A percentile compares a stretch with the other conserved stretches of the same genome.
Evolutionary conservation across 2,329 filamentous ascomycete genomes (phyloP).

Genomic region (Cryphonectria japonica): DNA sequence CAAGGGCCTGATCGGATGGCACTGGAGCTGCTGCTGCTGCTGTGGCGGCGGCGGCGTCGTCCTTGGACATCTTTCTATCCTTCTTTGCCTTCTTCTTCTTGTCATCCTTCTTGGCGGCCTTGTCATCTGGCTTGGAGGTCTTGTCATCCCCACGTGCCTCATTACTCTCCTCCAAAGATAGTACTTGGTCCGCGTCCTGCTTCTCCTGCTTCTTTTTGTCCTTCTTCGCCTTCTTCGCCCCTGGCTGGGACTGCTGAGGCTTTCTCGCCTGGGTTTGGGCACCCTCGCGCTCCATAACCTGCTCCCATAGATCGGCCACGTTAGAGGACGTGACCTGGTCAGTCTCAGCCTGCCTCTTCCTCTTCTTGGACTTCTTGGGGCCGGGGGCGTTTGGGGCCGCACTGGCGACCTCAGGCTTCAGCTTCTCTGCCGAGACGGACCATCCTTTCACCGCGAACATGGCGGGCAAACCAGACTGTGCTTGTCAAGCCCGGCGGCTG

Average conservation of each 20-base stretch:
- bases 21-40: slow-evolving; percentile 30
- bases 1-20: slow-evolving; percentile 29
- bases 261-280: slow-evolving; percentile 38
- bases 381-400: slow-evolving; percentile 39
- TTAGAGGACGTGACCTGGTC: slow-evolving; percentile 68
- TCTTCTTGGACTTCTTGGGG: slow-evolving; percentile 59
- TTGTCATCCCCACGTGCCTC: slow-evolving; percentile 25
- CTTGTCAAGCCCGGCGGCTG: background rate
- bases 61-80: slow-evolving; percentile 31
- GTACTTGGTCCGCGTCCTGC: slow-evolving; percentile 28
- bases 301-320: slow-evolving; percentile 77
- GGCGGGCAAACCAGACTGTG: slow-evolving; percentile 19
- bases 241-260: slow-evolving; percentile 28
- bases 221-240: slow-evolving; percentile 37
- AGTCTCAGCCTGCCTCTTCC: slow-evolving; percentile 52
- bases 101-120: slow-evolving; percentile 13
- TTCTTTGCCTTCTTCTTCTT: slow-evolving; percentile 32
- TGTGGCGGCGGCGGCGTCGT: slow-evolving; percentile 12
- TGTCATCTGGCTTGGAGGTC: slow-evolving; percentile 17
- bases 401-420: slow-evolving; percentile 68
- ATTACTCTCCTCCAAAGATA: slow-evolving; percentile 23
- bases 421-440: slow-evolving; percentile 73
- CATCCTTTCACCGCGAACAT: slow-evolving; percentile 97
- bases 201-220: slow-evolving; percentile 34
- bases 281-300: slow-evolving; percentile 73